Base-by-base conservation (phyloP, 1,284 basidiomycete genomes). In the Malassezia japonica region DNA sequence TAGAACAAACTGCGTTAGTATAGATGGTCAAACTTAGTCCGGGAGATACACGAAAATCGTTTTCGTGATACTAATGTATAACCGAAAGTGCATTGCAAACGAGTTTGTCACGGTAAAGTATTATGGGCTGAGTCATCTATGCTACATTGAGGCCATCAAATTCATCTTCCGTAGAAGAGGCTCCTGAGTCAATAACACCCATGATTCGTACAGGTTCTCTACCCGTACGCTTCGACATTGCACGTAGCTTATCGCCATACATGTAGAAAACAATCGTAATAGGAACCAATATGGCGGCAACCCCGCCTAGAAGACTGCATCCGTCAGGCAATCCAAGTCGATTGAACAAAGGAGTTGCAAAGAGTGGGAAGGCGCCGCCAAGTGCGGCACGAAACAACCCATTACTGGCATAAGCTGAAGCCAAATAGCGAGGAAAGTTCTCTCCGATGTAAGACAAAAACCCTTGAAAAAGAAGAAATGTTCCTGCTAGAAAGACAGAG, bases 391-490 rank as follows among this genome's bases (percentile, higher is more conserved):
- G 42, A 39, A 62, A 50, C 3, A 62, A 31, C 20, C 51, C 53
- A 41, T 62, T 61, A n/a, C 56, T 51, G 8, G 61, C 60, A 18
- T 59, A 53, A 15, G 62, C 43, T 2, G 61, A 57, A n/a, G 55
- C 52, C 7, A 47, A n/a, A n/a, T 53, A 50, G 13, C 28, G n/a
- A 12, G 47, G 47, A 18, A 24, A 49, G 16, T 42, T 39, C 10
- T 49, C 47, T 13, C 47, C 47, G 15, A 49, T 27, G 34, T 49
- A 49, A 6, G 34, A 28, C 15, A 49, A 34, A 7, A 49, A 49
- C 15, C 47, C 47, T 29, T 49, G 47, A 12, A 49, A 49, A 8
- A 49, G 18, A 20, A 42, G 25, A n/a, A 49, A 42, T 1, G 35
- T 37, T 4, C 46, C 56, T 13, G 55, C 44, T 0, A 64, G 5